These are phyloP conservation scores for Macrocystidia cucumis DNA, from an alignment of 1,284 basidiomycete genomes.

Conservation along the genomic window DNA sequence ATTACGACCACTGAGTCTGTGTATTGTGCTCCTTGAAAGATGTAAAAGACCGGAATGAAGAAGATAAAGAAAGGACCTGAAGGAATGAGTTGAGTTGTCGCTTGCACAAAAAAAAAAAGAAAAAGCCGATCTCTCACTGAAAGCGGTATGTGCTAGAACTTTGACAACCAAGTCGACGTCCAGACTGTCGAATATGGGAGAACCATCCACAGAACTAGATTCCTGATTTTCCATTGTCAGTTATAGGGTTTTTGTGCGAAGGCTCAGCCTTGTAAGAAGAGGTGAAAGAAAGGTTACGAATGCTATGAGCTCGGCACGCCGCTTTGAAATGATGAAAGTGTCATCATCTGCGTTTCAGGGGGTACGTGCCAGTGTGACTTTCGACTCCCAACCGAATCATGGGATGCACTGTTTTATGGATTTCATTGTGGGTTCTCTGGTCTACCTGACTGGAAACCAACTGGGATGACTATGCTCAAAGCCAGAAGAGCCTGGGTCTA, in stretches of 20 bases:
- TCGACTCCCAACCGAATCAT: too few relatives aligned
- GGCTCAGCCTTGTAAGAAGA: conserved; percentile 20
- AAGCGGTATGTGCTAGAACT: conserved; percentile 66
- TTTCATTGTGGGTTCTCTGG: too few relatives aligned
- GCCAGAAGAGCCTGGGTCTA: too few relatives aligned
- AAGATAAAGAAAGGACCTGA: conserved; percentile 76
- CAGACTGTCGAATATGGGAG: conserved; percentile 51
- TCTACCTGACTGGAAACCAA: too few relatives aligned
- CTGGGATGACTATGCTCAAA: too few relatives aligned
- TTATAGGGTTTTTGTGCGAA: conserved; percentile 9
- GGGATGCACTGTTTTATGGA: too few relatives aligned
- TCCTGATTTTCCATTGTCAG: conserved; percentile 11
- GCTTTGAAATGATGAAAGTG: neutral
- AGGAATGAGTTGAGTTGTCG: too few relatives aligned
- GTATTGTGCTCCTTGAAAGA: conserved; percentile 56
- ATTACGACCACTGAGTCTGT: conserved; percentile 43
- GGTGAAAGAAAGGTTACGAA: conserved; percentile 1
- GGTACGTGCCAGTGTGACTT: too few relatives aligned
- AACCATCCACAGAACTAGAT: conserved; percentile 18
- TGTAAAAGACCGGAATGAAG: conserved; percentile 69
- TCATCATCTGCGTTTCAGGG: conserved; percentile 5
- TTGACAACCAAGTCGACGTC: conserved; percentile 73
- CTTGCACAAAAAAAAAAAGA: conserved; percentile 10
- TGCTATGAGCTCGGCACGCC: too few relatives aligned
- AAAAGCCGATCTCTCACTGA: conserved; percentile 48